Conservation (phyloP, 2,329 filamentous ascomycete genomes). For the Epichloe amarillans region DNA sequence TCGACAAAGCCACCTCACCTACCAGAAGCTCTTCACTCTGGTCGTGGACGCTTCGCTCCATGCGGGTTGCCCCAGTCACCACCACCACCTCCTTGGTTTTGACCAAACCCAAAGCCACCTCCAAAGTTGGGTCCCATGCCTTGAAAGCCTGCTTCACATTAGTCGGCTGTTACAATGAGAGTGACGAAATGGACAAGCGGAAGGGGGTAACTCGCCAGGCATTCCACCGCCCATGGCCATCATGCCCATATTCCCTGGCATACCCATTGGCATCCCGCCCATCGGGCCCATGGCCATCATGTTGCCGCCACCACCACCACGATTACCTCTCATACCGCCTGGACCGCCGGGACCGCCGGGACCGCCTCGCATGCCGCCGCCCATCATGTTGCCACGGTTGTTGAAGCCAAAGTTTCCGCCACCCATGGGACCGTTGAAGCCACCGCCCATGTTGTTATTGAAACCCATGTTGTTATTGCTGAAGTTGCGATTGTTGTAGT, state of each 20-base stretch:
- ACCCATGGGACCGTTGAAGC: slow-evolving; percentile 36
- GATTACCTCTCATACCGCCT: slow-evolving; percentile 32
- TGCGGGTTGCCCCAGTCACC: slow-evolving; percentile 68
- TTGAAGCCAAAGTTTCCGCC: slow-evolving; percentile 40
- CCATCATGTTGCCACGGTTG: slow-evolving; percentile 21
- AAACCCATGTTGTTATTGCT: slow-evolving; percentile 32
- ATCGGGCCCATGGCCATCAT: slow-evolving; percentile 37
- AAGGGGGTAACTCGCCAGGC: slow-evolving; percentile 18
- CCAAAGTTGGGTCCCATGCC: slow-evolving; percentile 59
- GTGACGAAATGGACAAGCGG: too few relatives aligned
- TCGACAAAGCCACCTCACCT: neutral
- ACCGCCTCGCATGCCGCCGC: slow-evolving; percentile 34
- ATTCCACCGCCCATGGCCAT: slow-evolving; percentile 36
- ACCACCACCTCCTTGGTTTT: slow-evolving; percentile 28
- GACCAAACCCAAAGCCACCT: slow-evolving; percentile 52
- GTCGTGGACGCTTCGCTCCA: slow-evolving; percentile 64
- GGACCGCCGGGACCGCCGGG: slow-evolving; percentile 31
- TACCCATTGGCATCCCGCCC: slow-evolving; percentile 39
- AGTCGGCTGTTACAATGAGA: slow-evolving; percentile 6
- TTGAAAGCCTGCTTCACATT: slow-evolving; percentile 42
- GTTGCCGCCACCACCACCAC: slow-evolving; percentile 30
- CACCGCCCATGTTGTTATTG: slow-evolving; percentile 33
- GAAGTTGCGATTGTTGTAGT: slow-evolving; percentile 30
- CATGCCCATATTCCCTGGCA: slow-evolving; percentile 43
- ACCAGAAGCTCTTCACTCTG: slow-evolving; percentile 36